Conservation (phyloP, 2,329 filamentous ascomycete species). For the Monosporascus sp. region DNA sequence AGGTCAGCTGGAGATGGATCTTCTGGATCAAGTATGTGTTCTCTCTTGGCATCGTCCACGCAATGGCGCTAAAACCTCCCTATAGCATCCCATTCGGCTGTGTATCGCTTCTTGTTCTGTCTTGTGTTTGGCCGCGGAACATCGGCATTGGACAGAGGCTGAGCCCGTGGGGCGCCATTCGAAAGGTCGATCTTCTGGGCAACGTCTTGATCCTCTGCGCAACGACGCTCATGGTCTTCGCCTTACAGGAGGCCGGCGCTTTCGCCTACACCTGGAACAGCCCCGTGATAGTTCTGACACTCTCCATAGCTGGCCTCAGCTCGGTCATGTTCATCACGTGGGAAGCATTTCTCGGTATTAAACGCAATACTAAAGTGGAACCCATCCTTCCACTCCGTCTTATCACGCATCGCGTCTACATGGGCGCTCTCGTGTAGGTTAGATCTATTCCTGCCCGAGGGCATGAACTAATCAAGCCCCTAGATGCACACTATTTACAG, state of each 20-base stretch:
- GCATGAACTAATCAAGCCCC: no score
- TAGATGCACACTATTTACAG: conserved; percentile 51
- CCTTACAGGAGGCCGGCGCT: conserved; percentile 52
- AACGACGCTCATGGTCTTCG: conserved; percentile 50
- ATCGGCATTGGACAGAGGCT: conserved; percentile 31
- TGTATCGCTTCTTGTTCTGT: conserved; percentile 40
- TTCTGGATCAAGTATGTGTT: conserved; percentile 55
- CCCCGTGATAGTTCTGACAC: conserved; percentile 42
- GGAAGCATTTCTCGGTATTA: conserved; percentile 41
- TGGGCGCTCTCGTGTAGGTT: conserved; percentile 44
- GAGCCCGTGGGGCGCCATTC: conserved; percentile 32
- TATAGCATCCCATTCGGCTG: conserved; percentile 46
- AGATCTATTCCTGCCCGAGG: not conserved
- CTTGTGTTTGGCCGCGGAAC: conserved; percentile 40
- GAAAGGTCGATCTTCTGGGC: conserved; percentile 48
- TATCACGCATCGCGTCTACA: conserved; percentile 43
- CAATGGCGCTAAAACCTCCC: conserved; percentile 6
- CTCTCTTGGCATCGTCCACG: not conserved
- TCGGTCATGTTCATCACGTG: conserved; percentile 46
- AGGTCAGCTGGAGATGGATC: conserved; percentile 52
- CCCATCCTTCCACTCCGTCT: conserved; percentile 51
- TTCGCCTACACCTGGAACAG: conserved; percentile 47
- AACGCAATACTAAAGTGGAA: conserved; percentile 36
- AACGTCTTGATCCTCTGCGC: conserved; percentile 44
- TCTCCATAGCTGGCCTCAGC: conserved; percentile 42